Conservation (phyloP, 2,329 filamentous ascomycete genomes). For the Pseudocercospora pini-densiflorae region DNA sequence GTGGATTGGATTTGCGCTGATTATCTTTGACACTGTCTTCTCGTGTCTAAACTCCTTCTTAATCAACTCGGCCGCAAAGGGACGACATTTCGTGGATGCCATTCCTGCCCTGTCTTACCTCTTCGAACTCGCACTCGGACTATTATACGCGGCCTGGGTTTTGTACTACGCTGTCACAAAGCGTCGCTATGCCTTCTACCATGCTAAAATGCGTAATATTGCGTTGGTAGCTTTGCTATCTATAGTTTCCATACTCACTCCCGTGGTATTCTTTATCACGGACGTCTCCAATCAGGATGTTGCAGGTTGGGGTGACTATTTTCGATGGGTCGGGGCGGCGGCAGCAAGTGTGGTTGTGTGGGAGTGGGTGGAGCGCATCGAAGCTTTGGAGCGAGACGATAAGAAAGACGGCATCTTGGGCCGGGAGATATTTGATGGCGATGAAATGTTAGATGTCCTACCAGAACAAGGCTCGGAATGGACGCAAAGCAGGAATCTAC, state of each 20-base stretch:
- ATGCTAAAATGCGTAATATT: constrained; percentile 89
- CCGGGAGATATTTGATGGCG: constrained; percentile 88
- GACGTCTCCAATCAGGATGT: constrained; percentile 86
- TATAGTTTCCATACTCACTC: constrained; percentile 79
- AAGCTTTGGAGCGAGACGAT: constrained; percentile 88
- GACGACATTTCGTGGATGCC: constrained; percentile 81
- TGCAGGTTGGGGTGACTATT: constrained; percentile 92
- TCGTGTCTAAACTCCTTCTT: constrained; percentile 88
- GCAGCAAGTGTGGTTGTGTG: constrained; percentile 96
- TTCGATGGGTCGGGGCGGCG: constrained; percentile 93
- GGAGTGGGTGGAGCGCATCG: constrained; percentile 97
- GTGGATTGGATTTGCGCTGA: constrained; percentile 95
- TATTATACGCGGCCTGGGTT: constrained; percentile 91
- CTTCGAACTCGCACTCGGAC: constrained; percentile 82
- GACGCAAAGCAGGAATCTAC: constrained; percentile 48
- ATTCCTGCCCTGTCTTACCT: constrained; percentile 90
- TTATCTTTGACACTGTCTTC: constrained; percentile 88
- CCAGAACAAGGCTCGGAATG: constrained; percentile 62
- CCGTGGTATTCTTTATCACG: constrained; percentile 89
- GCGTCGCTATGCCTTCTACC: constrained; percentile 87
- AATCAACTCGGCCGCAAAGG: constrained; percentile 59
- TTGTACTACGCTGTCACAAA: constrained; percentile 94
- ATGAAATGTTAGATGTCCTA: constrained; percentile 81
- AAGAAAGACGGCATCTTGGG: constrained; percentile 92
- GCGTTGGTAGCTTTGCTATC: constrained; percentile 79